Conservation (phyloP, 2,329 filamentous ascomycete species). For the Alternaria hordeiaustralica region DNA sequence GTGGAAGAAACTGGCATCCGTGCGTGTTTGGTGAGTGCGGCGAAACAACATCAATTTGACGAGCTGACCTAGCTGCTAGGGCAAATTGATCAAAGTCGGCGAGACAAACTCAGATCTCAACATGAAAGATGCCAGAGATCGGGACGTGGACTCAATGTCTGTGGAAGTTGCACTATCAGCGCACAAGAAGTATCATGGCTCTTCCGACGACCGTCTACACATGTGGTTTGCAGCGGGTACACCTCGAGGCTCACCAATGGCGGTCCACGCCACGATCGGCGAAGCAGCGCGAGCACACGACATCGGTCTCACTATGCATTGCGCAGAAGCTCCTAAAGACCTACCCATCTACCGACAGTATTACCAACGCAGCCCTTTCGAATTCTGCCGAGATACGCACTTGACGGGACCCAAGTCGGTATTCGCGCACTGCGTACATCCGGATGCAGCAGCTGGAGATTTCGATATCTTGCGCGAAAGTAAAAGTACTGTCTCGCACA, state of each 20-base stretch:
- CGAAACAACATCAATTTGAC: fast-evolving
- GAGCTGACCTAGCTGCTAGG: conserved; percentile 20
- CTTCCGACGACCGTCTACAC: conserved; percentile 52
- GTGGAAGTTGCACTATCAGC: conserved; percentile 42
- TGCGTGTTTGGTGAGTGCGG: conserved; percentile 28
- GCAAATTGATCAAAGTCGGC: conserved; percentile 48
- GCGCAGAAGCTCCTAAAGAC: conserved; percentile 53
- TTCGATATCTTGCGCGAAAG: conserved; percentile 48
- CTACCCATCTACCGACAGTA: conserved; percentile 46
- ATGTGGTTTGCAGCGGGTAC: conserved; percentile 59
- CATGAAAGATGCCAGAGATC: conserved; percentile 48
- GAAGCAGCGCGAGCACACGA: conserved; percentile 47
- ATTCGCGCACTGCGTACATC: conserved; percentile 49
- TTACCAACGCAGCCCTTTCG: conserved; percentile 50
- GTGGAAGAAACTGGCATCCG: conserved; percentile 45
- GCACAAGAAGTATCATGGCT: conserved; percentile 37
- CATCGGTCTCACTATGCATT: conserved; percentile 58
- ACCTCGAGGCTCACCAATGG: conserved; percentile 53
- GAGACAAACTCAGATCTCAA: conserved; percentile 44
- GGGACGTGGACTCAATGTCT: conserved; percentile 46
- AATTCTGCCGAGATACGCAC: conserved; percentile 38
- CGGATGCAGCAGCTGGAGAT: conserved; percentile 51
- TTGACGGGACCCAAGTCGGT: conserved; percentile 46
- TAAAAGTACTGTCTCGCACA: conserved; percentile 32
- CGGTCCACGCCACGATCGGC: conserved; percentile 52